phyloP scores from a whole-genome alignment of 768 basidiomycete species.

The Auriscalpium orientale region DNA sequence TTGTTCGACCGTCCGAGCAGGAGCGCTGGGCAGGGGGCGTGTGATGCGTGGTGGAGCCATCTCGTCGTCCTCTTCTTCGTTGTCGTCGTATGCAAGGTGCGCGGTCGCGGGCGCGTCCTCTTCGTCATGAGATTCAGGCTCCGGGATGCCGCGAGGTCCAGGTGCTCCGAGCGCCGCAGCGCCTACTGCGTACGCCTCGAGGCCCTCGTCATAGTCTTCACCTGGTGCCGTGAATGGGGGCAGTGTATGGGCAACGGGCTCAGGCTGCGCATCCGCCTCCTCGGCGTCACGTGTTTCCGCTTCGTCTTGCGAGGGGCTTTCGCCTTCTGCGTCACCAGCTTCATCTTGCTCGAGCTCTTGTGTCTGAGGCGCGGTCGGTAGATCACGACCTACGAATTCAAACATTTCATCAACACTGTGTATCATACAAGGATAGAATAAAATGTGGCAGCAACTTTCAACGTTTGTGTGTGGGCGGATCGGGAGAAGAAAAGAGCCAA shows the following conservation, averaged over 20 bases:
- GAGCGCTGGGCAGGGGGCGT: constrained; percentile 26
- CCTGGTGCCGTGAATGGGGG: neutral
- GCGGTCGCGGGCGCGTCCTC: neutral
- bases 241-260: neutral
- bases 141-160: no score
- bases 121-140: neutral
- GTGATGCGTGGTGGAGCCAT: constrained; percentile 26
- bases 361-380: neutral
- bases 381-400: neutral
- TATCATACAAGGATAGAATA: neutral
- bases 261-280: constrained; percentile 2
- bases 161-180: no score
- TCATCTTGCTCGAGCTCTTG: neutral
- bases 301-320: neutral
- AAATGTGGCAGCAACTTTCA: neutral
- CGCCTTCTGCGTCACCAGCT: neutral
- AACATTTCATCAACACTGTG: neutral
- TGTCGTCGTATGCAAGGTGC: constrained; percentile 13
- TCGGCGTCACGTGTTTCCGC: constrained; percentile 8
- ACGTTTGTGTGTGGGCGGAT: neutral
- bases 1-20: constrained; percentile 21
- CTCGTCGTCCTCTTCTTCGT: constrained; percentile 20
- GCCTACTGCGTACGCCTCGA: neutral
- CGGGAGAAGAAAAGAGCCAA: constrained; percentile 1
- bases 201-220: constrained; percentile 6